phyloP scores from a whole-genome alignment of 1,139 yeast genomes.

The Yamadazyma atlantica region DNA sequence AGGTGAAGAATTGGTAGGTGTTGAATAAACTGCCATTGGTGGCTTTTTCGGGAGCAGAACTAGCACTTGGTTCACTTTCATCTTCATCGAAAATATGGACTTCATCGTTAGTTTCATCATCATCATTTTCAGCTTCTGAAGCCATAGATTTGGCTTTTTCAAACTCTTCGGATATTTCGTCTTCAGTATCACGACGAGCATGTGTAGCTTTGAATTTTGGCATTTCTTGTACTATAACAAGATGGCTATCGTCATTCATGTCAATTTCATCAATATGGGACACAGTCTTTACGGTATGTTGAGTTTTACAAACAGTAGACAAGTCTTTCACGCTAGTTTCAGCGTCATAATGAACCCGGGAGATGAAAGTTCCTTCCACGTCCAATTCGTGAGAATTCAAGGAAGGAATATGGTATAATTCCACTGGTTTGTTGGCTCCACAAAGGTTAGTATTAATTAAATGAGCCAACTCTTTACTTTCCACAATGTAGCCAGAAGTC shows the following conservation, averaged over 20 bases:
- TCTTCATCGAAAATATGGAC: conserved; percentile 22
- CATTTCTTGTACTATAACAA: conserved; percentile 13
- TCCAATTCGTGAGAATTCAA: neutral
- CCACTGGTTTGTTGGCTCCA: conserved; percentile 3
- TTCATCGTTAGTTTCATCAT: conserved; percentile 19
- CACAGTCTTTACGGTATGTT: neutral
- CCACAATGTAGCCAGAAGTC: conserved; percentile 10
- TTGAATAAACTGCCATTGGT: conserved; percentile 31
- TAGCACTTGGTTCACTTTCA: conserved; percentile 7
- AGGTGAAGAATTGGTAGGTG: conserved; percentile 43
- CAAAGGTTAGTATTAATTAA: conserved; percentile 6
- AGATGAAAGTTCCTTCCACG: conserved; percentile 18
- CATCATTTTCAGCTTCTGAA: conserved; percentile 23
- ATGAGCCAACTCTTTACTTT: conserved; percentile 7
- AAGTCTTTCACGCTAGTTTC: conserved; percentile 22
- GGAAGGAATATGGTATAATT: conserved; percentile 1
- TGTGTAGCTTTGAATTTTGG: conserved; percentile 9
- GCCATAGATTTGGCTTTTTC: conserved; percentile 30
- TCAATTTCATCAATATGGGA: conserved; percentile 10
- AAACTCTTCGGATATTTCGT: conserved; percentile 25
- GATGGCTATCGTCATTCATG: conserved; percentile 17
- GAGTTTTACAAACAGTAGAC: conserved; percentile 3
- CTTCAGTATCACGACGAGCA: conserved; percentile 1
- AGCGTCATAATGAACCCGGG: conserved; percentile 32
- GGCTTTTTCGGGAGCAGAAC: conserved; percentile 6